Base-by-base conservation (phyloP, 2,329 filamentous ascomycete genomes). In the Capronia americana region DNA sequence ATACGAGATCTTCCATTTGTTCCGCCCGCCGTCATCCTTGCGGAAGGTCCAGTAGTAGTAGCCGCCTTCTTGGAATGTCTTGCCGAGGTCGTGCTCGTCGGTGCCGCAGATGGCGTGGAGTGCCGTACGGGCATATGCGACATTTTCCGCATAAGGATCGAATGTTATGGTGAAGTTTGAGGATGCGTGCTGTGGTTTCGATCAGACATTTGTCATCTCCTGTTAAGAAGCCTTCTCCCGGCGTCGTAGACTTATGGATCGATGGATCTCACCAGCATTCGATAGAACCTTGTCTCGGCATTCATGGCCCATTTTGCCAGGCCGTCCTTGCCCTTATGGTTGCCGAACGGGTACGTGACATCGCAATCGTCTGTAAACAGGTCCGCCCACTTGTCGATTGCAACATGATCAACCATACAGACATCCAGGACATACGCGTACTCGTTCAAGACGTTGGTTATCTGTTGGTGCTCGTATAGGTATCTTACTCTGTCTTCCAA, bases 401-500 rank as follows among this genome's bases (percentile, higher is more conserved):
- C 58, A 5, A 8, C 17, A 24, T 44, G 59, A 41, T 66, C 44
- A 10, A 66, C 63, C 63, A 68, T 68, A 51, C 57, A 62, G 14
- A 51, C 48, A 26, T 68, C 66, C 32, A 68, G 63, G 26, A 57
- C 50, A 51, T 68, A 68, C n/a, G 57, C 66, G 41, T 68, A 91
- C 2, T 75, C 77, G 72, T 92, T 86, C 3, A 92, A 74, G 32
- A 84, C 74, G 7, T 75, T 76, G 20, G 82, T 84, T 23, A 92
- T 78, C 0, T 79, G 81, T 10, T 76, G 57, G 12, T 57, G 66
- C 34, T 68, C 66, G 54, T 58, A 68, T 24, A 68, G 44, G 26
- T 66, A 68, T 20, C 32, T 44, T n/a, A 60, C 44, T 26, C 57
- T 66, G 17, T 68, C 58, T 38, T 66, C 53, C 23, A 38, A 12